These are phyloP conservation scores for Lepidium campestre DNA, from an alignment of 441 rosid genomes.

Conservation along the genomic window DNA sequence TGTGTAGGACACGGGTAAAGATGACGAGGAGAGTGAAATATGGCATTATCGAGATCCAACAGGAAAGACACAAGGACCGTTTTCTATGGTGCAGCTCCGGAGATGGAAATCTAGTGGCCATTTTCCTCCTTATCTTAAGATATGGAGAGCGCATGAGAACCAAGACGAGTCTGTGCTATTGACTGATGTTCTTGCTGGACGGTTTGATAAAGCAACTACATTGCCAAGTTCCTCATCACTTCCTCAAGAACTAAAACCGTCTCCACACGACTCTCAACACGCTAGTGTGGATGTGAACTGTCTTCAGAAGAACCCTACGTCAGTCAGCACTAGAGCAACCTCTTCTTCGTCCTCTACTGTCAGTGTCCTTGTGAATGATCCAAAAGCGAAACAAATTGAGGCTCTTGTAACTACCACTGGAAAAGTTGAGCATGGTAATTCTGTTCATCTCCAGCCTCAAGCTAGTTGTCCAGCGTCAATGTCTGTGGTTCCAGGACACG, in stretches of 20 bases:
- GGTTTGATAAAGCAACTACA: constrained; percentile 25
- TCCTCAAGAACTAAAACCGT: constrained; percentile 27
- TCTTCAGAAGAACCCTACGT: constrained; percentile 29
- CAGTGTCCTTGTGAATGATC: constrained; percentile 31
- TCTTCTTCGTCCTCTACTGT: constrained; percentile 37
- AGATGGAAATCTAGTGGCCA: constrained; percentile 71
- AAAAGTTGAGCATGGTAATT: constrained; percentile 27
- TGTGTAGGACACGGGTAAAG: constrained; percentile 37
- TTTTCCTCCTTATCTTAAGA: constrained; percentile 68
- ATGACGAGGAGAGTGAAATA: constrained; percentile 46
- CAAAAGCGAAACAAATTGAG: constrained; percentile 29
- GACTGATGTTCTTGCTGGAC: constrained; percentile 66
- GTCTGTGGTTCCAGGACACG: constrained; percentile 15
- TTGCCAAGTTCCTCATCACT: constrained; percentile 22
- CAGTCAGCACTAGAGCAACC: constrained; percentile 35
- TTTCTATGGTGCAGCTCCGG: constrained; percentile 61
- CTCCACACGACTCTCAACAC: constrained; percentile 19
- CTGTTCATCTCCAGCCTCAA: constrained; percentile 34
- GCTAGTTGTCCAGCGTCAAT: constrained; percentile 19
- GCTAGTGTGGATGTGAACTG: constrained; percentile 32
- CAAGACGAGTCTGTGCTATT: constrained; percentile 67
- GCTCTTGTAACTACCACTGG: constrained; percentile 31
- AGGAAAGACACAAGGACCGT: constrained; percentile 91
- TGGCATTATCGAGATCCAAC: constrained; percentile 93
- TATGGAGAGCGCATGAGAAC: constrained; percentile 70